Evolutionary conservation across 306 rosid species (phyloP), one percentile per base, ranked within the genome.

Genomic region (Prinsepia uniflora): DNA sequence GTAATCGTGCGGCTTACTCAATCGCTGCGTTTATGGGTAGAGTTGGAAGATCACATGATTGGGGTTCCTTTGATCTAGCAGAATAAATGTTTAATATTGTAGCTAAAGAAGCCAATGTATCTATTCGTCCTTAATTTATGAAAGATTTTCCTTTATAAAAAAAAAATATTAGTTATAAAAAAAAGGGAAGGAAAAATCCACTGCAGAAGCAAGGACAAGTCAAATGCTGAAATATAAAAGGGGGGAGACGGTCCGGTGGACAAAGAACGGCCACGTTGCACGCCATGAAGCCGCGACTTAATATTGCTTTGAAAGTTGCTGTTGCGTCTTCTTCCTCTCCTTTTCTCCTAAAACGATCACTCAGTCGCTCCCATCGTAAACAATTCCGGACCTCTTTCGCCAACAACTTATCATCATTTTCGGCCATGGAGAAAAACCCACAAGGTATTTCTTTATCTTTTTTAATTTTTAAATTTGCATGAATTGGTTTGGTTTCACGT

Each of bases 221-320:
- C 4, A 30, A 30, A 30, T 30, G 36, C 36, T 30, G 36, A 30
- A 49, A 49, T 49, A 13, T 49, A 55, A 9, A 1, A 11, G 3
- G 10, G 19, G 41, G 8, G 42, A 58, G 55, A 63, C 30, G 79
- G 72, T 22, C 34, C 0, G 55, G 54, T 42, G 81, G 72, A 36
- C 34, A 1, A 41, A 14, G 17, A 10, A 19, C 7, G 19, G 73
- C 81, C 89, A 85, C 89, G 85, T 75, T 62, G 78, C 71, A 62
- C 73, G 63, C 77, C 77, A 42, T 47, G 56, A 73, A 10, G 74
- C 77, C 84, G 73, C 60, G 57, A 6, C 6, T 41, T n/a, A 19
- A 15, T 7, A 8, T 63, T 12, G 50, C 12, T 52, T 18, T 63
- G 44, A 24, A 71, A 41, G n/a, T 50, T 19, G 19, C 46, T n/a